Evolutionary conservation across 805 yeast genomes (phyloP), one percentile per base, ranked within the genome.

Genomic region (Spathaspora girioi): DNA sequence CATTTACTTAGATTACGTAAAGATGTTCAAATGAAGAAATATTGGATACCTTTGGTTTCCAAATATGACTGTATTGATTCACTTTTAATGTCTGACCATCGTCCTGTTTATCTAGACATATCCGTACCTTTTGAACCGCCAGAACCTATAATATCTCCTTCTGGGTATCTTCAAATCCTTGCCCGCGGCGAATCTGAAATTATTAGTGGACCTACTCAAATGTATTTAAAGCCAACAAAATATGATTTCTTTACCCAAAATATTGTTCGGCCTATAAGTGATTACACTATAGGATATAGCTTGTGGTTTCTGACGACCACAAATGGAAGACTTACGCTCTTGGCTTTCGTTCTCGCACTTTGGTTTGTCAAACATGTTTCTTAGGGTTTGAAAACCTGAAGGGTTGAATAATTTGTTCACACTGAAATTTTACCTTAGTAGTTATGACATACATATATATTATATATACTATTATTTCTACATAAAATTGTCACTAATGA

Each of bases 1-100:
- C 18, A 10, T n/a, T 15, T 45, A 10, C 44, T 42, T 42, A 5
- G 44, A 12, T 8, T 23, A 15, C 38, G 43, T 42, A 3, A 11
- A 31, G 8, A 43, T 20, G 15, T 19, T 14, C 15, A 20, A 14
- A 20, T 35, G 17, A 40, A 14, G 17, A 27, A 18, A 20, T 45
- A 14, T 29, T 42, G 44, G 44, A 20, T 48, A 49, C 73, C 66
- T 35, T 52, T 4, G 52, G 57, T 81, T 1, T 56, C 66, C 12
- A 61, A 63, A 3, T 90, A 90, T 65, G 59, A 68, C 27, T 74
- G 87, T 6, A 57, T 87, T 1, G 63, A 70, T 1, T 63, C 70
- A 0, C 66, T 86, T 38, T 66, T 68, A 5, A 70, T 75, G 20
- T 87, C 96, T 0, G 97, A 91, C 65, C 97, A 91, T 66, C 80